phyloP scores from a whole-genome alignment of 148 eudicot species.

The Selenicereus undatus region DNA sequence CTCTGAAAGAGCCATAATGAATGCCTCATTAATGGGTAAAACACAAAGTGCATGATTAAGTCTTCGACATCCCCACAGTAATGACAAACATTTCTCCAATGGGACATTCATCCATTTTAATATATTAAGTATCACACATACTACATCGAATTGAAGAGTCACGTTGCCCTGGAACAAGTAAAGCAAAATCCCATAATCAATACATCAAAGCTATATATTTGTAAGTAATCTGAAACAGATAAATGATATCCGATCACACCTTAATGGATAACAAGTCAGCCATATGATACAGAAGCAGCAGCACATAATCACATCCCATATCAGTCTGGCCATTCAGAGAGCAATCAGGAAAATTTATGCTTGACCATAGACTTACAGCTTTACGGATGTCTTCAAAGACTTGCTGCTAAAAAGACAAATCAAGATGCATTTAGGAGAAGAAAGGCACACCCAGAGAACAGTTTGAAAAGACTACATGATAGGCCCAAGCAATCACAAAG shows the following conservation, averaged over 20 bases:
- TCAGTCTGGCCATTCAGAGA: constrained; percentile 34
- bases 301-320: constrained; percentile 38
- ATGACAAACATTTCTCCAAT: constrained; percentile 42
- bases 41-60: constrained; percentile 82
- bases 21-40: constrained; percentile 57
- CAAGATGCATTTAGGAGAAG: constrained; percentile 11
- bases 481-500: too few relatives aligned
- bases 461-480: too few relatives aligned
- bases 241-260: constrained; percentile 37
- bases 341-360: constrained; percentile 27
- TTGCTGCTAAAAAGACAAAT: constrained; percentile 37
- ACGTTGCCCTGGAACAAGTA: constrained; percentile 49
- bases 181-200: constrained; percentile 17
- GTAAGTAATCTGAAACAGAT: neutral
- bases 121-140: constrained; percentile 57
- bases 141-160: constrained; percentile 49
- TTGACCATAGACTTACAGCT: constrained; percentile 55
- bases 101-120: constrained; percentile 47
- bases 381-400: constrained; percentile 50
- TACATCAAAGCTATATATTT: neutral
- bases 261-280: constrained; percentile 77
- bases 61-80: constrained; percentile 77
- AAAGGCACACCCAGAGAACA: neutral
- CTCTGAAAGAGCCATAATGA: constrained; percentile 42
- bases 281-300: constrained; percentile 57